These are phyloP conservation scores for Amorphotheca resinae DNA, from an alignment of 495 filamentous ascomycete species.

Conservation along the genomic window DNA sequence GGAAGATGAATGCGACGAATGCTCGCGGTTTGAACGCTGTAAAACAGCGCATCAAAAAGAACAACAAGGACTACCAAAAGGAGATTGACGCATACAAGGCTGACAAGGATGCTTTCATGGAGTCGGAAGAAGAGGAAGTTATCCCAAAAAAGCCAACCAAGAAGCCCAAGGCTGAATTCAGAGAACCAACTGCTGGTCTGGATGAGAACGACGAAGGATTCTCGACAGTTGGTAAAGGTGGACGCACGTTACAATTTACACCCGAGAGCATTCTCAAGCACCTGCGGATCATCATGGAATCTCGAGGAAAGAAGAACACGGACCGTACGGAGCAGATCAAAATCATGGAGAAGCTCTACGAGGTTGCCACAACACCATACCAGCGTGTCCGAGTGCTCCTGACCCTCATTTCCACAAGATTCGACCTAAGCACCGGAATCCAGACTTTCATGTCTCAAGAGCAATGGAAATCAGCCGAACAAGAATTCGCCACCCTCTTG, in stretches of 20 bases:
- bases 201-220: constrained; percentile 76
- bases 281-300: constrained; percentile 83
- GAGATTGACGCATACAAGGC: constrained; percentile 82
- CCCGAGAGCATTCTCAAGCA: constrained; percentile 98
- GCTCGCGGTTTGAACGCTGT: constrained; percentile 89
- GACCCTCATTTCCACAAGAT: constrained; percentile 84
- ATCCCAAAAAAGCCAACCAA: constrained; percentile 27
- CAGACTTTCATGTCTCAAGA: constrained; percentile 85
- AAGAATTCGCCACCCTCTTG: constrained; percentile 67
- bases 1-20: constrained; percentile 98
- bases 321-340: constrained; percentile 88
- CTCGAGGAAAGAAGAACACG: constrained; percentile 96
- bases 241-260: constrained; percentile 77
- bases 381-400: constrained; percentile 89
- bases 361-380: constrained; percentile 81
- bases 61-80: constrained; percentile 84
- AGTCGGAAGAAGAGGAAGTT: constrained; percentile 55
- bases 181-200: constrained; percentile 29
- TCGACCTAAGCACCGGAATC: constrained; percentile 76
- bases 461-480: constrained; percentile 91
- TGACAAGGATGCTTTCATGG: constrained; percentile 77
- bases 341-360: constrained; percentile 90
- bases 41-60: constrained; percentile 95
- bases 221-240: constrained; percentile 71
- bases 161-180: constrained; percentile 31